A percentile compares a stretch with the other conserved stretches of the same genome.
Evolutionary conservation across 1,284 basidiomycete species (phyloP).

Genomic region (Boletus sp.): DNA sequence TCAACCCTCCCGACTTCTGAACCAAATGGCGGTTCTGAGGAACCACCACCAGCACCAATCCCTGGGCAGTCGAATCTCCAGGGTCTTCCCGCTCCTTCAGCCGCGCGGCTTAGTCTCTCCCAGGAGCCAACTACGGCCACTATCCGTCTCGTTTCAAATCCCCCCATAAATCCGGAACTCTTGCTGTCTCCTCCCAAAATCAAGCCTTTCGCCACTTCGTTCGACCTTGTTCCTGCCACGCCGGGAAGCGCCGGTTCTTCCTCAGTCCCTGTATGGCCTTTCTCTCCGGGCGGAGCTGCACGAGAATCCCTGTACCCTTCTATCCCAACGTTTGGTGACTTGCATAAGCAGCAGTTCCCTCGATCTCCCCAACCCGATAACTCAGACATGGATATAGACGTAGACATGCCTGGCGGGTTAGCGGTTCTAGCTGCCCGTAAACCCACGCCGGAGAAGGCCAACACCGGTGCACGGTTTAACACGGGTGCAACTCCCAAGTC

Average conservation of each 20-base stretch:
- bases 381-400: slow-evolving; percentile 33
- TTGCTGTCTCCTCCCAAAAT: slow-evolving; percentile 54
- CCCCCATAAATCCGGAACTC: slow-evolving; percentile 21
- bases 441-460: slow-evolving; percentile 20
- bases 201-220: slow-evolving; percentile 57
- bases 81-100: slow-evolving; percentile 52
- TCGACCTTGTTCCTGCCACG: slow-evolving; percentile 60
- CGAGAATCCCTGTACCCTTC: slow-evolving; percentile 46
- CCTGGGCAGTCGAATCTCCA: slow-evolving; percentile 54
- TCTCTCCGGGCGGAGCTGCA: slow-evolving; percentile 34
- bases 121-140: slow-evolving; percentile 51
- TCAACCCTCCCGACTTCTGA: slow-evolving; percentile 46
- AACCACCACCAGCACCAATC: slow-evolving; percentile 39
- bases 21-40: slow-evolving; percentile 11
- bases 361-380: slow-evolving; percentile 18
- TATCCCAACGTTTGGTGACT: slow-evolving; percentile 37
- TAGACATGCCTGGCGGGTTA: slow-evolving; percentile 37
- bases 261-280: slow-evolving; percentile 40
- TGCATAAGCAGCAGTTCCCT: slow-evolving; percentile 14
- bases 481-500: slow-evolving; percentile 31
- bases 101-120: slow-evolving; percentile 46
- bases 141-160: slow-evolving; percentile 56
- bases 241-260: slow-evolving; percentile 38
- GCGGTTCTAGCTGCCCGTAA: slow-evolving; percentile 13
- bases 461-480: slow-evolving; percentile 11